These are phyloP conservation scores for Plectosphaerella plurivora DNA, from an alignment of 2,329 filamentous ascomycete genomes.

Conservation along the genomic window DNA sequence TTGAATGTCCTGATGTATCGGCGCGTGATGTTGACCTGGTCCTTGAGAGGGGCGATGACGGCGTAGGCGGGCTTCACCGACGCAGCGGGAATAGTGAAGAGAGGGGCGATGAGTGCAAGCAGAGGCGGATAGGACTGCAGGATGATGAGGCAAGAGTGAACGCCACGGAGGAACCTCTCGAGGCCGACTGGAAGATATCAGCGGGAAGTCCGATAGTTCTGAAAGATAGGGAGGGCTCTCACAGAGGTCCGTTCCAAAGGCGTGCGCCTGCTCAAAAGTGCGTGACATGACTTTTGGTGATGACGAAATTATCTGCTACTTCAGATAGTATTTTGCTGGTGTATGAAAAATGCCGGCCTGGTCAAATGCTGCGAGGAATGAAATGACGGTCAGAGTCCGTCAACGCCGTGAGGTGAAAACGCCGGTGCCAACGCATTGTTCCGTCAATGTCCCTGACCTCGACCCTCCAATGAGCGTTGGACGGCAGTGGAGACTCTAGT, in stretches of 20 bases:
- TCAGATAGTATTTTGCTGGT: too few species aligned
- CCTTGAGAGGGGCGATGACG: conserved; percentile 29
- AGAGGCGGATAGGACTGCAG: conserved; percentile 39
- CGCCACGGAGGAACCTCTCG: conserved; percentile 54
- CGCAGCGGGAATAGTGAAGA: conserved; percentile 8
- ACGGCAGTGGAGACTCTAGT: too few species aligned
- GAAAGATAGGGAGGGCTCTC: conserved; percentile 10
- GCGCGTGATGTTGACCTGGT: conserved; percentile 43
- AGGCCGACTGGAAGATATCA: conserved; percentile 44
- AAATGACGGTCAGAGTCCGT: too few species aligned
- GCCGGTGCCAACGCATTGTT: not conserved
- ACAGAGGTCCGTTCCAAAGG: conserved; percentile 44
- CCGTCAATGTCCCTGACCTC: not conserved
- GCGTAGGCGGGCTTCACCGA: conserved; percentile 19
- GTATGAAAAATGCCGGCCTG: too few species aligned
- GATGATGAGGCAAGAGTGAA: conserved; percentile 49
- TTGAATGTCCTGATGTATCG: conserved; percentile 66
- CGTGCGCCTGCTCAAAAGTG: conserved; percentile 30
- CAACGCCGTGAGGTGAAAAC: not conserved
- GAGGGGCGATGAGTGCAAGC: conserved; percentile 25
- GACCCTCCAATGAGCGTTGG: too few species aligned
- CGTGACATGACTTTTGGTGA: not conserved
- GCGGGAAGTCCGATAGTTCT: not conserved
- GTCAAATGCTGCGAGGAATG: too few species aligned
- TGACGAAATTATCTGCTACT: not conserved